Evolutionary conservation across 2,329 filamentous ascomycete species (phyloP), one percentile per base, ranked within the genome.

Genomic region (Bisporella sp.): DNA sequence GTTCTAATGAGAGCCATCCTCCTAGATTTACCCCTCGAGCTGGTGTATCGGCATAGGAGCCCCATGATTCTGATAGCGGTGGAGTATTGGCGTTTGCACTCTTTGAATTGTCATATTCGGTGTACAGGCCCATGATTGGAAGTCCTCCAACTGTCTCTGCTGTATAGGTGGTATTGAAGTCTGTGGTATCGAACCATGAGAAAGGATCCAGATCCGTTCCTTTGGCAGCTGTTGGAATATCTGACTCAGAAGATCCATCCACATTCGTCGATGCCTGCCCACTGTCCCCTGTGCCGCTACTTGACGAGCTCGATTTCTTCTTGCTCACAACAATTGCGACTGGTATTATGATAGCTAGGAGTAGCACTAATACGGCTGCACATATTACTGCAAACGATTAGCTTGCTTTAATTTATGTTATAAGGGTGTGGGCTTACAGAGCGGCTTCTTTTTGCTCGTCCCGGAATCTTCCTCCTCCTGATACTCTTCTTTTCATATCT

Each of bases 91-190:
- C 74, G 65, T 97, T 97, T 9, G 91, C 83, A 57, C 76, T 74
- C 2, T 79, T 74, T 29, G 84, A 87, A 68, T 99, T 91, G 65
- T 97, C 86, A 88, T 89, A 99, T 1, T 81, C 76, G 0, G 82
- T 82, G 63, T 87, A 85, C 29, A 99, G 76, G 1, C 93, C 93
- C 83, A 97, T 97, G 53, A 97, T 68, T 0, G 89, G 85, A n/a
- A 99, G 75, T 3, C 85, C 87, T 21, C 93, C 93, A 0, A 97
- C 85, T 11, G 82, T 90, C 46, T 82, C 78, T 53, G 85, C 81
- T 0, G 93, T 99, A 66, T 95, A 99, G 0, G 93, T 97, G 54
- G 92, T 78, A 65, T 99, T 99, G 73, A 97, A 96, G 62, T 91
- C 89, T 0, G 76, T 78, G 0, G 91, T 96, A 59, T 95, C 86